Evolutionary conservation across 805 yeast genomes (phyloP).

Genomic region (Brettanomyces sp.): DNA sequence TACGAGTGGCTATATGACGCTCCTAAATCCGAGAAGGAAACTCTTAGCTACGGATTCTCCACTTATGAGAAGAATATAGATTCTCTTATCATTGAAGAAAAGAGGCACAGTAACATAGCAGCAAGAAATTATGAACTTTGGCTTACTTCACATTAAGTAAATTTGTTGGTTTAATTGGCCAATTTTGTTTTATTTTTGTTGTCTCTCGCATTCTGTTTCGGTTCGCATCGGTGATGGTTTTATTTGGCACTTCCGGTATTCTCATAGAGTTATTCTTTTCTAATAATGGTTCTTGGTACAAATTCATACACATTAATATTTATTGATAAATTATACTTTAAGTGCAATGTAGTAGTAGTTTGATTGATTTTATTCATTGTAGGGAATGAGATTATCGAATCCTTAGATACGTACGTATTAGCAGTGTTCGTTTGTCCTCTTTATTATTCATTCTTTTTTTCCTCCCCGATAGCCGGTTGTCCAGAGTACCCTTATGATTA

Average conservation of each 20-base stretch:
- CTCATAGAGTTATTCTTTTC: neutral
- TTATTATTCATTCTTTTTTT: too few relatives aligned
- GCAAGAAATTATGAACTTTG: slow-evolving; percentile 6
- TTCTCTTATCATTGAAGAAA: slow-evolving; percentile 2
- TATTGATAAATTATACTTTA: too few relatives aligned
- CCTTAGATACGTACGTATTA: too few relatives aligned
- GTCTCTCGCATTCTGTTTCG: too few relatives aligned
- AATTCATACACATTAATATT: neutral
- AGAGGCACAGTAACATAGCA: neutral
- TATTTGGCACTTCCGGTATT: neutral
- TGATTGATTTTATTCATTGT: too few relatives aligned
- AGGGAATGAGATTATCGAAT: too few relatives aligned
- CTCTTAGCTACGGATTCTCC: neutral
- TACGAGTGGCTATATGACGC: slow-evolving; percentile 2
- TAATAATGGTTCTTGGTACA: neutral
- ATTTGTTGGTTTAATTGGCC: neutral
- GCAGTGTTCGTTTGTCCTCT: too few relatives aligned
- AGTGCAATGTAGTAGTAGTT: too few relatives aligned
- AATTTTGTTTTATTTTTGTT: neutral
- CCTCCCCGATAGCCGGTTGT: too few relatives aligned
- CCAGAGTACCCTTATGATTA: too few relatives aligned
- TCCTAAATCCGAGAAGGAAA: neutral
- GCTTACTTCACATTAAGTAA: slow-evolving; percentile 2
- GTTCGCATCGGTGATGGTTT: neutral
- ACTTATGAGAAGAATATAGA: neutral